phyloP scores from a whole-genome alignment of 176 grass and related monocot species.

The Neostapfia colusana region DNA sequence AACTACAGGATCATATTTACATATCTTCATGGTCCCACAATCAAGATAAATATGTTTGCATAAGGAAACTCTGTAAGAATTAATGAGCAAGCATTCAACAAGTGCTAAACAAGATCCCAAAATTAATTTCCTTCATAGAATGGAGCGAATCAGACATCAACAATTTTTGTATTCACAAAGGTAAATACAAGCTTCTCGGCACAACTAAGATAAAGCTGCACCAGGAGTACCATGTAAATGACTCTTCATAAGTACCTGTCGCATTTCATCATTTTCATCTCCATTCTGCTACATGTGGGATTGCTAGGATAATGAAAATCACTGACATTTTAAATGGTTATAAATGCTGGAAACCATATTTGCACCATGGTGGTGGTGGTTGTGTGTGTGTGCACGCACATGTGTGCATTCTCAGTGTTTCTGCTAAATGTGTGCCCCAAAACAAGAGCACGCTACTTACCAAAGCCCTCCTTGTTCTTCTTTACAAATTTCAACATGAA shows the following conservation, averaged over 20 bases:
- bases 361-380: neutral
- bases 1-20: constrained; percentile 46
- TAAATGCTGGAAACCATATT: constrained; percentile 9
- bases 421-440: constrained; percentile 11
- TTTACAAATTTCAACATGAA: constrained; percentile 73
- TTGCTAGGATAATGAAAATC: neutral
- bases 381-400: too few species aligned
- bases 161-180: constrained; percentile 47
- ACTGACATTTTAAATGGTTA: neutral
- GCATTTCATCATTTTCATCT: constrained; percentile 71
- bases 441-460: constrained; percentile 48
- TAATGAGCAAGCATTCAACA: neutral
- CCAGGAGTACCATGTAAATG: constrained; percentile 57
- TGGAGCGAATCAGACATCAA: constrained; percentile 51
- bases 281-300: constrained; percentile 31
- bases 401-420: neutral
- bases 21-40: constrained; percentile 64
- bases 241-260: constrained; percentile 75
- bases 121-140: constrained; percentile 33
- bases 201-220: constrained; percentile 62
- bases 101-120: too few species aligned
- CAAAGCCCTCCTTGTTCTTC: constrained; percentile 74
- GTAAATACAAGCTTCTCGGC: constrained; percentile 57
- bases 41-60: neutral
- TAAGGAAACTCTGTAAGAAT: neutral